A percentile compares a stretch with the other conserved stretches of the same genome.
phyloP scores from a whole-genome alignment of 352 stramenopile species.

The Phytophthora pseudosyringae region DNA sequence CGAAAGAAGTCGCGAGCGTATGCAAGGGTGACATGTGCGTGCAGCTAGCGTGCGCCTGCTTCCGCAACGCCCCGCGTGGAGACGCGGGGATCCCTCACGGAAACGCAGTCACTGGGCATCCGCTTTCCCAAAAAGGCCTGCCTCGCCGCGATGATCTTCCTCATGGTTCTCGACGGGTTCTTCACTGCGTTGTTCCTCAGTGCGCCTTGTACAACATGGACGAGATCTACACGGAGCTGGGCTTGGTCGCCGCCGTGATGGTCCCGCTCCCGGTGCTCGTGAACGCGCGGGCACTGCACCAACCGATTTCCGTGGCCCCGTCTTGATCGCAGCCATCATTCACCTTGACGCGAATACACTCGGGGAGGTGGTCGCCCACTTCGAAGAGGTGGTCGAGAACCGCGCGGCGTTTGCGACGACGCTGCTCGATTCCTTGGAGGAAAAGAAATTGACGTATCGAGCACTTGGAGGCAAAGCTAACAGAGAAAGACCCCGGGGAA shows the following conservation, averaged over 20 bases:
- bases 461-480: slow-evolving; percentile 31
- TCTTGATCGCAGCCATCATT: slow-evolving; percentile 56
- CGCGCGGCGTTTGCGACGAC: slow-evolving; percentile 50
- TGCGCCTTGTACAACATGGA: slow-evolving; percentile 57
- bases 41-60: background rate
- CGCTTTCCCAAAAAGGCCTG: slow-evolving; percentile 58
- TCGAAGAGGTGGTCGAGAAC: slow-evolving; percentile 55
- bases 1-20: slow-evolving; percentile 8
- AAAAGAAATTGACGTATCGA: slow-evolving; percentile 10
- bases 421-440: slow-evolving; percentile 37
- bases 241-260: slow-evolving; percentile 20
- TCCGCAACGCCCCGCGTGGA: background rate
- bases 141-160: slow-evolving; percentile 56
- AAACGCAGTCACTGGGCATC: slow-evolving; percentile 10
- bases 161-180: slow-evolving; percentile 68
- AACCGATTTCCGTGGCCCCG: slow-evolving; percentile 56
- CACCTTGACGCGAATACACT: slow-evolving; percentile 52
- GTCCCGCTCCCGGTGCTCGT: slow-evolving; percentile 49
- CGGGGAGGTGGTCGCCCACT: slow-evolving; percentile 54
- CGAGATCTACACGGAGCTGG: slow-evolving; percentile 40
- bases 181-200: slow-evolving; percentile 65
- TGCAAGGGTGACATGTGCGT: slow-evolving; percentile 2
- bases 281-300: slow-evolving; percentile 61
- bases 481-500: too few species aligned
- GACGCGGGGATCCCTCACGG: too few species aligned